Evolutionary conservation across 1,284 basidiomycete species (phyloP), one percentile per base, ranked within the genome.

Genomic region (Mycena citricolor): DNA sequence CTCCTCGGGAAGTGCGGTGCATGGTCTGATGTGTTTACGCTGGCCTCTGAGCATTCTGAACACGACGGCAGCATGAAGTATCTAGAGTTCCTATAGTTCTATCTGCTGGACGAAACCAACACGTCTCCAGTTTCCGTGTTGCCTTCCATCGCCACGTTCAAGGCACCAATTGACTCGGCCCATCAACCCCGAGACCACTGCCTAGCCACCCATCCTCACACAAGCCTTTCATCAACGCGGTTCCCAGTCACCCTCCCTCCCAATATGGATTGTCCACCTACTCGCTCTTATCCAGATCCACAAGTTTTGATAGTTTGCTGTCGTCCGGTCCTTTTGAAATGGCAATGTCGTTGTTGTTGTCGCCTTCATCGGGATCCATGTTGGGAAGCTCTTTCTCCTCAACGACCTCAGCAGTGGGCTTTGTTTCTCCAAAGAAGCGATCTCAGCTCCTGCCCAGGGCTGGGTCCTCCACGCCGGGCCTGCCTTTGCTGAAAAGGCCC

Each of bases 51-150:
- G 14, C 13, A 32, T 14, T 17, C n/a, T 36, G 4, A 22, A 36
- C 3, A 8, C 12, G 32, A 28, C 3, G 28, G 4, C 44, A 94
- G 91, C 56, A 94, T 94, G 86, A 94, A 94, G 68, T 93, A 90
- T 54, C 73, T 94, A 19, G 92, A 94, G 60, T 92, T 94, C 57
- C 67, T 95, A 4, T 94, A 94, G 63, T 94, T 93, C 61, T 95
- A 94, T 61, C 74, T 95, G 4, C 70, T 93, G 40, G 91, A 93
- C 48, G 91, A 94, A 61, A 74, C 74, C 0, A 58, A 66, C 13
- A 54, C 66, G 14, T 43, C 56, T 28, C n/a, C n/a, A n/a, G n/a
- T n/a, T n/a, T n/a, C n/a, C n/a, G n/a, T n/a, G n/a, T n/a, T n/a
- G n/a, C n/a, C n/a, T n/a, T n/a, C n/a, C n/a, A n/a, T n/a, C n/a